phyloP scores from a whole-genome alignment of 345 rosid genomes.

The Mangifera indica region DNA sequence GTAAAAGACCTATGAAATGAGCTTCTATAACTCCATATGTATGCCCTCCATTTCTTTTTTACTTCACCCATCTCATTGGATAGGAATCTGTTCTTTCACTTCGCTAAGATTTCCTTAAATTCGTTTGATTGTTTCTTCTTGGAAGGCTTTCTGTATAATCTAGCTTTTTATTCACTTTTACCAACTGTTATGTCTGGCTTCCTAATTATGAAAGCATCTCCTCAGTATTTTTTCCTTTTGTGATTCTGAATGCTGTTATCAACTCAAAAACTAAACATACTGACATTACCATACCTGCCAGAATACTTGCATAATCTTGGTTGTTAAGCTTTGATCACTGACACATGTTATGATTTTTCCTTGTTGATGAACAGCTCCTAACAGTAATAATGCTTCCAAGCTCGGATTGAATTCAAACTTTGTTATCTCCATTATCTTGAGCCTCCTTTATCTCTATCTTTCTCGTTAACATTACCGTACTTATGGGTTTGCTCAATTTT shows the following conservation, averaged over 20 bases:
- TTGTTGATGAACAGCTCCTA: conserved; percentile 33
- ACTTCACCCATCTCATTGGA: background rate
- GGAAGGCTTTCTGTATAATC: background rate
- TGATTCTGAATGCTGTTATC: too few relatives aligned
- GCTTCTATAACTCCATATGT: background rate
- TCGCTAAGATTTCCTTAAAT: too few relatives aligned
- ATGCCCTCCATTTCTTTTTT: background rate
- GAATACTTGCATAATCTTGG: background rate
- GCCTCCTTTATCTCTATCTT: conserved; percentile 36
- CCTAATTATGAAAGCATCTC: too few relatives aligned
- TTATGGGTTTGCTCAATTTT: background rate
- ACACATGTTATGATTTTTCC: background rate
- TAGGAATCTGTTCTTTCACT: background rate
- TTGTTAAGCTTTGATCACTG: background rate
- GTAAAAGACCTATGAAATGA: too few relatives aligned
- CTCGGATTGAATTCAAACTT: conserved; percentile 33
- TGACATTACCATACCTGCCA: too few relatives aligned
- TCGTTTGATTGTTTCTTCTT: background rate
- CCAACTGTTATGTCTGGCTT: too few relatives aligned
- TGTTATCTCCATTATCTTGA: conserved; percentile 25
- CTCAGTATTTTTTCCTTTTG: too few relatives aligned
- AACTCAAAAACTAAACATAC: too few relatives aligned
- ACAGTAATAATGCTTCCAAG: conserved; percentile 29
- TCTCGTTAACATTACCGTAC: conserved; percentile 15
- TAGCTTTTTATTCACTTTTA: too few relatives aligned